A percentile compares a stretch with the other conserved stretches of the same genome.
Evolutionary conservation across 2,329 filamentous ascomycete genomes (phyloP).

Genomic region (Fusarium pseudonygamai): DNA sequence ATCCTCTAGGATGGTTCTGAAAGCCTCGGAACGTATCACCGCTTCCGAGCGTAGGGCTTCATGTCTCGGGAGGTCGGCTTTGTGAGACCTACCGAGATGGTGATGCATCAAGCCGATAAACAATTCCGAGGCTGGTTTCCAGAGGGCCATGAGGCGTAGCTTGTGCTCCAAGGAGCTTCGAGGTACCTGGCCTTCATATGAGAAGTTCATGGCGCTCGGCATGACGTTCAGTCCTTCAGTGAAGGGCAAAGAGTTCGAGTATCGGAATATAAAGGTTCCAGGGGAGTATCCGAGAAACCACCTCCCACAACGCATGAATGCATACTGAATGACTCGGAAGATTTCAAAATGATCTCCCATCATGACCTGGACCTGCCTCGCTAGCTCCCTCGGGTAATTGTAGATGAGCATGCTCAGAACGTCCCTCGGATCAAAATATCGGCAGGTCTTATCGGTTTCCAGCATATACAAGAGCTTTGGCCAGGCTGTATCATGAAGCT

Average conservation of each 20-base stretch:
- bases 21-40: neutral
- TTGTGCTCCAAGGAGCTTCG: neutral
- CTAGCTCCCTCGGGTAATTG: neutral
- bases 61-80: neutral
- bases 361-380: neutral
- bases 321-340: neutral
- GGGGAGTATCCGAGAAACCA: neutral
- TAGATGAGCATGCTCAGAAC: neutral
- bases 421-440: neutral
- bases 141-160: neutral
- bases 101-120: constrained; percentile 9
- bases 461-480: neutral
- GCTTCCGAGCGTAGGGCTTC: neutral
- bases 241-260: neutral
- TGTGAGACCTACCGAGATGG: neutral
- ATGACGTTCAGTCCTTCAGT: neutral
- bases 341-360: neutral
- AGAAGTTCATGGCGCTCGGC: neutral
- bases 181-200: constrained; percentile 15
- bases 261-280: constrained; percentile 43
- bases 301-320: neutral
- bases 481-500: neutral
- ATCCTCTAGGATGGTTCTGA: neutral
- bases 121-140: neutral
- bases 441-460: neutral